Conservation (phyloP, 768 basidiomycete genomes). For the Exidia glandulosa region DNA sequence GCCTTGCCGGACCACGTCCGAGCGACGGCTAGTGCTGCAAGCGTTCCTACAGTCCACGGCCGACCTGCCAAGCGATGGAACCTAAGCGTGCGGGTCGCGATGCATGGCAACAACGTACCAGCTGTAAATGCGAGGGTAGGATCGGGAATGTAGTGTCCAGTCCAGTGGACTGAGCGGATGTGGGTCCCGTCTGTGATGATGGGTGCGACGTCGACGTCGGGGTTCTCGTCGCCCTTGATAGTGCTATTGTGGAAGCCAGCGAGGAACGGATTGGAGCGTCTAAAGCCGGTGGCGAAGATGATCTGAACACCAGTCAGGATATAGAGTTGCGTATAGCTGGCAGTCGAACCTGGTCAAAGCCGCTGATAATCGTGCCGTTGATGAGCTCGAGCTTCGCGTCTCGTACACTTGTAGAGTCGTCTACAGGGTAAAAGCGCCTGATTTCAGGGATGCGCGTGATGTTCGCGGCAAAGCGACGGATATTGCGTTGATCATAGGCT, state of each 20-base stretch:
- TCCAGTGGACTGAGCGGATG: slow-evolving; percentile 29
- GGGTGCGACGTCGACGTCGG: background rate
- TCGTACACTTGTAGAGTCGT: slow-evolving; percentile 14
- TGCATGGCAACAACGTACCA: slow-evolving; percentile 13
- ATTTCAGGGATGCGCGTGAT: slow-evolving; percentile 31
- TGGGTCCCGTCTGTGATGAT: slow-evolving; percentile 31
- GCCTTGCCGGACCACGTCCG: slow-evolving; percentile 29
- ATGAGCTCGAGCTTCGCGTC: slow-evolving; percentile 23
- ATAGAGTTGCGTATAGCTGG: background rate
- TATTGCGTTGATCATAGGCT: slow-evolving; percentile 17
- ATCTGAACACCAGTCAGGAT: slow-evolving; percentile 4
- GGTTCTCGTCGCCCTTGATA: background rate
- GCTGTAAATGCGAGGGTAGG: slow-evolving; percentile 32
- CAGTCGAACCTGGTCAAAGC: slow-evolving; percentile 21
- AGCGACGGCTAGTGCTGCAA: slow-evolving; percentile 24
- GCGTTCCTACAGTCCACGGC: slow-evolving; percentile 29
- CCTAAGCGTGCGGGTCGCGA: background rate
- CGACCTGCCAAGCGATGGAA: background rate
- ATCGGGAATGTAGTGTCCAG: slow-evolving; percentile 33
- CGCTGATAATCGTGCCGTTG: slow-evolving; percentile 29
- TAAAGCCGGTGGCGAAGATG: slow-evolving; percentile 32
- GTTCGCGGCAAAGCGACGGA: slow-evolving; percentile 21
- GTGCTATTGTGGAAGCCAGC: slow-evolving; percentile 23
- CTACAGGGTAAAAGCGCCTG: slow-evolving; percentile 22
- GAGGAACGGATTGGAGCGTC: slow-evolving; percentile 34